phyloP scores from a whole-genome alignment of 2,329 filamentous ascomycete species.

The Pyricularia pennisetigena region DNA sequence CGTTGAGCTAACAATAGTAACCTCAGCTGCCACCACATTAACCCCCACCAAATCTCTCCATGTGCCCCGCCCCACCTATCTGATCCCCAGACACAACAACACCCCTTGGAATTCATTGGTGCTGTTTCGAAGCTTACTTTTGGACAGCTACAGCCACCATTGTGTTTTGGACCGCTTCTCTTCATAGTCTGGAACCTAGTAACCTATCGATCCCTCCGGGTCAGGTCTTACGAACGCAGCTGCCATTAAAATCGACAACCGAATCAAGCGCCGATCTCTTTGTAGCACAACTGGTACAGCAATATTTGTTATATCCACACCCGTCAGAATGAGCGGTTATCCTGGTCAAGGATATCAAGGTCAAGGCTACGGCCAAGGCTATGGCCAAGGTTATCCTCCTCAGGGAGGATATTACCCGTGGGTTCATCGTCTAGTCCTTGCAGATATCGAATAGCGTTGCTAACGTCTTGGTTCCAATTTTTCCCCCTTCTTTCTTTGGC shows the following conservation, averaged over 20 bases:
- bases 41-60: background rate
- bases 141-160: background rate
- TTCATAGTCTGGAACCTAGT: background rate
- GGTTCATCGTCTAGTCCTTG: background rate
- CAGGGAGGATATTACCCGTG: constrained; percentile 1
- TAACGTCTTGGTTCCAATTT: background rate
- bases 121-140: background rate
- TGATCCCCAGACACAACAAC: background rate
- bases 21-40: background rate
- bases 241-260: background rate
- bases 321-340: background rate
- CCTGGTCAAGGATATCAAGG: background rate
- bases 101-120: background rate
- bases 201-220: background rate
- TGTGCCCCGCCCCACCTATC: background rate
- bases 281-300: background rate
- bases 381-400: constrained; percentile 4
- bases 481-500: background rate
- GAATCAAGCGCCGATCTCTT: background rate
- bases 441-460: background rate
- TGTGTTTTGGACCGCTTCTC: background rate
- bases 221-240: background rate
- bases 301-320: background rate
- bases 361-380: constrained; percentile 5
- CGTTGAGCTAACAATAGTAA: background rate